Evolutionary conservation across 805 yeast genomes (phyloP), one percentile per base, ranked within the genome.

Genomic region (Sugiyamaella qingdaonensis): DNA sequence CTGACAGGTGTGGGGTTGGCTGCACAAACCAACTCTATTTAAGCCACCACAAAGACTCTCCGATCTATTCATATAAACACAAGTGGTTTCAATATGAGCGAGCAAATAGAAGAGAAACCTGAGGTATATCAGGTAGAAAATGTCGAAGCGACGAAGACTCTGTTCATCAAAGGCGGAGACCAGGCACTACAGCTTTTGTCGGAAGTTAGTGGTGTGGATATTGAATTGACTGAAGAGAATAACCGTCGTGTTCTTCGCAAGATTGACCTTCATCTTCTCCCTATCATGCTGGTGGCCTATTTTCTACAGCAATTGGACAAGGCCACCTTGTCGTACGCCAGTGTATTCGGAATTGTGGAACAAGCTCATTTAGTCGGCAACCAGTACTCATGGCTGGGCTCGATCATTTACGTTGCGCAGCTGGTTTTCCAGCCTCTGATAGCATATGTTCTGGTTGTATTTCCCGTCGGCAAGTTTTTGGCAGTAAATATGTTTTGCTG

Each of bases 291-390:
- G 11, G 21, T 53, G n/a, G 53, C 51, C 10, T 57, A 57, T 34
- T 52, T 55, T 16, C 37, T 55, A 16, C 61, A 57, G 52, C 49
- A 51, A 32, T 36, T 53, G 14, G 88, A 82, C 64, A 82, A 82
- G 63, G 65, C 71, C 18, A 66, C 84, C 1, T 73, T 72, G 36
- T 71, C 79, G 21, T 78, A 74, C 44, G 78, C 81, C 1, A 73
- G 81, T 10, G 74, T 80, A 41, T 68, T 75, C 72, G 83, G 80
- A 43, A 65, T 76, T 51, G 66, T 68, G 58, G 64, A 59, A 18
- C 19, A 46, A 19, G 39, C 45, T 2, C 19, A 39, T 16, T 39
- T 39, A 21, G 51, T 46, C 16, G 73, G 77, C 43, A 57, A 58
- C 42, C 61, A 66, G 51, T 76, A 69, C 49, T 64, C 75, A 8